phyloP scores from a whole-genome alignment of 805 yeast genomes.

The Yarrowia deformans region DNA sequence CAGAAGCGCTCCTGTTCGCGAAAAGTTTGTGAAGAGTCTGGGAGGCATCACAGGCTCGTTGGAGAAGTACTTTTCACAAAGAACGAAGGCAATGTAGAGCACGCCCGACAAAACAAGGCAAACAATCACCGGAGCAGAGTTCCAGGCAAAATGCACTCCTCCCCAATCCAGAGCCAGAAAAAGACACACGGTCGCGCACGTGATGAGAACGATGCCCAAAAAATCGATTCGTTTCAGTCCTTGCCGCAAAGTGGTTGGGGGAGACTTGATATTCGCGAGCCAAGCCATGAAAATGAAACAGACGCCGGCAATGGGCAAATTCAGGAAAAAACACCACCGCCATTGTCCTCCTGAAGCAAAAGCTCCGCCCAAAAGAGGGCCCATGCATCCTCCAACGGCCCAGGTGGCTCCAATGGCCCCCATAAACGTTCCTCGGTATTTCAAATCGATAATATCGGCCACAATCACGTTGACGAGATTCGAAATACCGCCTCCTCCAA shows the following conservation, averaged over 20 bases:
- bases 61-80: slow-evolving; percentile 54
- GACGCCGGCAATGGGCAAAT: slow-evolving; percentile 55
- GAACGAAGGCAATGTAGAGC: slow-evolving; percentile 54
- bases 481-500: slow-evolving; percentile 88
- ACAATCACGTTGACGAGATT: slow-evolving; percentile 76
- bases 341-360: slow-evolving; percentile 57
- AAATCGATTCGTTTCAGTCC: slow-evolving; percentile 61
- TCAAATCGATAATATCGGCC: slow-evolving; percentile 76
- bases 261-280: slow-evolving; percentile 50
- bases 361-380: slow-evolving; percentile 65
- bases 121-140: slow-evolving; percentile 58
- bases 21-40: slow-evolving; percentile 49
- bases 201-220: slow-evolving; percentile 57
- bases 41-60: slow-evolving; percentile 54
- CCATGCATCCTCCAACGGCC: slow-evolving; percentile 54
- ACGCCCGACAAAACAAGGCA: slow-evolving; percentile 56
- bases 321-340: slow-evolving; percentile 62
- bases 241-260: slow-evolving; percentile 53
- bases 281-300: slow-evolving; percentile 46
- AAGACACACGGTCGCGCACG: slow-evolving; percentile 53
- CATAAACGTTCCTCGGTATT: slow-evolving; percentile 80
- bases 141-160: slow-evolving; percentile 60
- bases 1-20: slow-evolving; percentile 27
- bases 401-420: slow-evolving; percentile 60
- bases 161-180: slow-evolving; percentile 65